Base-by-base conservation (phyloP, 2,329 filamentous ascomycete genomes). In the Dissoconium aciculare region DNA sequence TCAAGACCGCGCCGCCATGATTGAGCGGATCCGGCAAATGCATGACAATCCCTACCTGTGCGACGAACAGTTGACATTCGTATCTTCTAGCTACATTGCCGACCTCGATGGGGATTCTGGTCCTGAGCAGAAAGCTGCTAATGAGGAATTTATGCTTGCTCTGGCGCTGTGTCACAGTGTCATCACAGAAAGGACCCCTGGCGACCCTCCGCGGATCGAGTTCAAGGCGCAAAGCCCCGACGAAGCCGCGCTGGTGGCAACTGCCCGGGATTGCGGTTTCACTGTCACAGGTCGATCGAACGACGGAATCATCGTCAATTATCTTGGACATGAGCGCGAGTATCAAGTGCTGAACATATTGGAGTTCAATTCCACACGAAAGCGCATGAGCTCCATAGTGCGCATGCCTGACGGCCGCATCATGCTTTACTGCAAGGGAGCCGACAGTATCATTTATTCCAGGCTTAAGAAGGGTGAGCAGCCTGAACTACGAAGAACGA, bases 181-280 rank as follows among this genome's bases (percentile, higher is more conserved):
- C 37, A 87, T 98, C 38, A 79, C 87, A 1, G 89, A 98, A 53
- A 76, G 76, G 40, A 74, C 76, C 1, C 83, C 85, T 0, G 87
- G 85, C n/a, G 82, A 95, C 44, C 78, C 78, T 16, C 87, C 89
- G 0, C 80, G 69, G 54, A 89, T 98, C 47, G 70, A 85, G 15
- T 98, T 94, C 67, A 95, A 91, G 59, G 89, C 89, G 0, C 89
- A 98, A 52, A 95, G 85, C 24, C 89, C 89, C 1, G 89, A 98
- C 49, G 89, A 98, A 57, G 84, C 89, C 32, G 89, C 89, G 9
- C 64, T 98, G 10, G 89, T 98, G 5, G 74, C 85, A 11, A 95
- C 91, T 15, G 89, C 91, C 37, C 78, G 85, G 35, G 91, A 98
- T 46, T 83, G 87, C 60, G 89, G 89, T 3, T 95, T 93, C 50